Percentiles rank a stretch among this genome's conserved stretches.
Evolutionary conservation across 2,329 filamentous ascomycete species (phyloP).

Genomic region (Phialocephala subalpina): DNA sequence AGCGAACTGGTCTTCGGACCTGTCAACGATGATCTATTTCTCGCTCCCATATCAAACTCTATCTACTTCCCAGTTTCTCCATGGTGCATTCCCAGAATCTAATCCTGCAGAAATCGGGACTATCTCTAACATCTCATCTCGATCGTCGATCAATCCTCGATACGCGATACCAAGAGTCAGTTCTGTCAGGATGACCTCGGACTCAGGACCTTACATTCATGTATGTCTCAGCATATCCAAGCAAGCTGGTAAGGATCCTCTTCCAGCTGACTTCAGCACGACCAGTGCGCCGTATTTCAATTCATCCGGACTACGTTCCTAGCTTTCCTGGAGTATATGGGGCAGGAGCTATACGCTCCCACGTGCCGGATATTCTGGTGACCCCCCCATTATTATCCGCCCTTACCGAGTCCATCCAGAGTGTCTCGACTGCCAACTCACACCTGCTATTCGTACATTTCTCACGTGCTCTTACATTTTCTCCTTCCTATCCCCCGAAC

Average conservation of each 20-base stretch:
- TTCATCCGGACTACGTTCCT: background rate
- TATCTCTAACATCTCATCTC: too few relatives aligned
- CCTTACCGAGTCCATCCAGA: background rate
- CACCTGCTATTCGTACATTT: background rate
- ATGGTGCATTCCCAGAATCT: background rate
- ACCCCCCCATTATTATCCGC: background rate
- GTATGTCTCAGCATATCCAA: background rate
- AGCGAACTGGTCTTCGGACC: background rate
- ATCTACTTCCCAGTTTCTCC: background rate
- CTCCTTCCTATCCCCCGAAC: background rate
- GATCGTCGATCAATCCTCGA: background rate
- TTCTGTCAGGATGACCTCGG: background rate
- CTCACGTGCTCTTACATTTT: background rate
- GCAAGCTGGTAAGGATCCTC: background rate
- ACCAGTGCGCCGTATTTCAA: background rate
- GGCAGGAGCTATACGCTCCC: background rate
- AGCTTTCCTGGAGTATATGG: background rate
- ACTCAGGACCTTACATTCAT: background rate
- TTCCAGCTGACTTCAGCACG: background rate
- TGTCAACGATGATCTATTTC: background rate
- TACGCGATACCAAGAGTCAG: background rate
- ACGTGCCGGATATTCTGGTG: conserved; percentile 3
- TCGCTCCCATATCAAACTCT: background rate
- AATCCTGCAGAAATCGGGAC: background rate
- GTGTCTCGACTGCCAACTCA: background rate